Percentiles rank a stretch among this genome's conserved stretches.
phyloP scores from a whole-genome alignment of 139 green algal genomes.

The Haematococcus sp. region DNA sequence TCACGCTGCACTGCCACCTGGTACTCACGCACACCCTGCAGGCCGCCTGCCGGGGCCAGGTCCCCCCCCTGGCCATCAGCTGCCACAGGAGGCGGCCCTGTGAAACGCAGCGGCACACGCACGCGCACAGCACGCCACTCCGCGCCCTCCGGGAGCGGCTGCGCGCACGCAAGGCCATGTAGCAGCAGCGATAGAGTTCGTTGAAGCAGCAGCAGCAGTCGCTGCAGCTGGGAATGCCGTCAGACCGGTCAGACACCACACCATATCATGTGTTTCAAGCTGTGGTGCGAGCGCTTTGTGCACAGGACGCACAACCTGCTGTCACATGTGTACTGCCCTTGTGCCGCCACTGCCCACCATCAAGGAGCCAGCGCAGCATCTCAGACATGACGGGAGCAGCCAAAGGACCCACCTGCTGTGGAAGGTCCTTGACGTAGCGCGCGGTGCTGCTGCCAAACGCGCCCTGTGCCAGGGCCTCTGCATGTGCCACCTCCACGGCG shows the following conservation, averaged over 20 bases:
- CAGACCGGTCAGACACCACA: no score
- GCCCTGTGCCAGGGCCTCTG: slow-evolving; percentile 44
- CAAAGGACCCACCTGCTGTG: slow-evolving; percentile 6
- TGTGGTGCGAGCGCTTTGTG: no score
- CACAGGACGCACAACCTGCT: no score
- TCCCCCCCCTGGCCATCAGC: background rate
- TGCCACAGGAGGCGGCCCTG: background rate
- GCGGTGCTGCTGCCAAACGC: slow-evolving; percentile 58
- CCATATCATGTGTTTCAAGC: no score
- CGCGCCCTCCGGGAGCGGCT: slow-evolving; percentile 8
- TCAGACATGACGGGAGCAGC: slow-evolving; percentile 19
- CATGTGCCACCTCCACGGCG: slow-evolving; percentile 47
- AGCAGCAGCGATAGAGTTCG: background rate
- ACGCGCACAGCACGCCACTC: slow-evolving; percentile 18
- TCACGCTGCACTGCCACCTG: background rate
- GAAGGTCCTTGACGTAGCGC: slow-evolving; percentile 42
- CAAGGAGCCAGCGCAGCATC: background rate
- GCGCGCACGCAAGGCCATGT: background rate
- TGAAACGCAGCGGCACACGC: background rate
- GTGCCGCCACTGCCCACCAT: no score
- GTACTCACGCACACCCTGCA: background rate
- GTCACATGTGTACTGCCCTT: no score
- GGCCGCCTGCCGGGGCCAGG: background rate
- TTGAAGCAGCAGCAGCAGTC: no score
- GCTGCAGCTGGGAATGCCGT: no score